Percentiles rank a stretch among this genome's conserved stretches.
These are phyloP conservation scores for Arxiozyma telluris DNA, from an alignment of 1,139 yeast species.

Conservation along the genomic window DNA sequence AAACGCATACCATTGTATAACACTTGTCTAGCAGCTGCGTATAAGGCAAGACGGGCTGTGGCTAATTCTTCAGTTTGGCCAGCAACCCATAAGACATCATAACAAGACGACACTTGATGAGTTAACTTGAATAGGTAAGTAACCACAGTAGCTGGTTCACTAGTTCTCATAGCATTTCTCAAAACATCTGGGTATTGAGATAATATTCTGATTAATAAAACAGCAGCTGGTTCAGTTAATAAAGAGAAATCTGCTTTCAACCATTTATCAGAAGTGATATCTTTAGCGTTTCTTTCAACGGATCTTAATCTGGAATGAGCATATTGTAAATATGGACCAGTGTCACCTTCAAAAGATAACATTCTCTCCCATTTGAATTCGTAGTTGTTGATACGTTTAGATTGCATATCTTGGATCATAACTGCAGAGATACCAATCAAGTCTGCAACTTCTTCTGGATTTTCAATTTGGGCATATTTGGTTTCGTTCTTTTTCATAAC, in stretches of 20 bases:
- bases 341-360: constrained; percentile 98
- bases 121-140: constrained; percentile 88
- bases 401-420: constrained; percentile 98
- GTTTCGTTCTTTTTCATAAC: constrained; percentile 91
- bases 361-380: constrained; percentile 97
- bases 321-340: constrained; percentile 97
- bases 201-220: constrained; percentile 62
- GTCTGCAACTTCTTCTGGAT: constrained; percentile 95
- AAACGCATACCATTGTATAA: constrained; percentile 84
- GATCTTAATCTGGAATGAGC: constrained; percentile 97
- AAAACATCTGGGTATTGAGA: constrained; percentile 90
- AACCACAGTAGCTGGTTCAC: constrained; percentile 91
- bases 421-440: constrained; percentile 94
- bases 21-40: constrained; percentile 84
- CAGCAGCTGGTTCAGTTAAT: constrained; percentile 70
- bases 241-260: constrained; percentile 57
- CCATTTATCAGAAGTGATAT: constrained; percentile 37
- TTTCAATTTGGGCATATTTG: constrained; percentile 86
- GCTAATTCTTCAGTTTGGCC: constrained; percentile 90
- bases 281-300: constrained; percentile 73
- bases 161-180: constrained; percentile 72
- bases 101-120: constrained; percentile 90
- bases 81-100: constrained; percentile 94
- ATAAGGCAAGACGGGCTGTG: constrained; percentile 85
- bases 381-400: constrained; percentile 93